Base-by-base conservation (phyloP, 1,284 basidiomycete genomes). In the Trametes versicolor region DNA sequence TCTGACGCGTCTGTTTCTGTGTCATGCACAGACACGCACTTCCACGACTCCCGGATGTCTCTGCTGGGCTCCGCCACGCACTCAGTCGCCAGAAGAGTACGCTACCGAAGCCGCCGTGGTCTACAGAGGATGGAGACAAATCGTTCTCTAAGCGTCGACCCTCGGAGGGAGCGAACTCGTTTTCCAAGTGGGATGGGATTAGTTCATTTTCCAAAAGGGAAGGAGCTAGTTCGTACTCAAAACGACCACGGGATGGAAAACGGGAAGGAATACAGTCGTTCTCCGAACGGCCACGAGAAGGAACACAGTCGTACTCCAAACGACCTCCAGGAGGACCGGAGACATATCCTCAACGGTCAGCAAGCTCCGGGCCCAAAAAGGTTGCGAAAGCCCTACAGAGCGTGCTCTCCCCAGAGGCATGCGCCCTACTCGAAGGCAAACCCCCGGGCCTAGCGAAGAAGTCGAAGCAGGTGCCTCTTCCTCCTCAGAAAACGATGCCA, bases 351-450 rank as follows among this genome's bases (percentile, higher is more conserved):
- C 6, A n/a, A 17, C 41, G 6, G 41, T 8, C 15, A 7, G 19
- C 1, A n/a, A 7, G 19, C 15, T 19, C 15, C 2, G 17, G 19
- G 3, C 23, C 25, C 5, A 27, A 27, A 17, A 7, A 39, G 45
- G 58, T 59, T 25, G 59, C 58, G 37, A 37, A 60, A 45, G 58
- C 60, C 21, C 55, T 69, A n/a, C 58, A 37, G 50, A 34, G 49
- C 23, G 48, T 69, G 21, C 51, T 69, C 12, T 69, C 68, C 10
- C 68, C 68, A 8, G 63, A 62, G 43, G 60, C 65, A 8, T 60
- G 56, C 48, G 65, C 37, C 29, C 54, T 52, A 58, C 62, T 69
- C 19, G 59, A 60, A 32, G 65, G 65, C 49, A 65, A 49, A 41
- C 41, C 52, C n/a, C 17, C 41, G 29, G 25, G 21, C 13, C n/a